Evolutionary conservation across 2,329 filamentous ascomycete species (phyloP).

Genomic region (Trematosphaeria pertusa): DNA sequence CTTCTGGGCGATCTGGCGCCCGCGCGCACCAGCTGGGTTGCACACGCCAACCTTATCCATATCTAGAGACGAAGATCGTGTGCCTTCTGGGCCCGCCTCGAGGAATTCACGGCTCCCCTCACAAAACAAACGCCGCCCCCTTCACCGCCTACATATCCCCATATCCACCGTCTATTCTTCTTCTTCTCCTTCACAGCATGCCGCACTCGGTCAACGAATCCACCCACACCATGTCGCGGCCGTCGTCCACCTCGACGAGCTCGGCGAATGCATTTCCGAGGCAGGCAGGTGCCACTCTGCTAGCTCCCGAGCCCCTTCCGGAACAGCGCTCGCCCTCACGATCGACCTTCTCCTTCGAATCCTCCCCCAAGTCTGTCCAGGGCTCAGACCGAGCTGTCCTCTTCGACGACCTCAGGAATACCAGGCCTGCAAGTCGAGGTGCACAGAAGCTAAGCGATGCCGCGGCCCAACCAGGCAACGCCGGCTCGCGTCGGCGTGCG

Average conservation of each 20-base stretch:
- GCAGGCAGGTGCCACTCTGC: conserved; percentile 40
- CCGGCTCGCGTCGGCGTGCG: conserved; percentile 41
- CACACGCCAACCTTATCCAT: conserved; percentile 31
- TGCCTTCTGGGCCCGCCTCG: conserved; percentile 22
- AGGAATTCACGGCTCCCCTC: conserved; percentile 34
- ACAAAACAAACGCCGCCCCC: conserved; percentile 7
- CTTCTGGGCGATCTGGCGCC: conserved; percentile 1
- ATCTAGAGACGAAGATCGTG: conserved; percentile 30
- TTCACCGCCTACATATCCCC: background rate
- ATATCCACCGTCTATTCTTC: conserved; percentile 1
- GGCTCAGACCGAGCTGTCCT: conserved; percentile 22
- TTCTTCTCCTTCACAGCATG: conserved; percentile 27
- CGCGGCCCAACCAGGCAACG: conserved; percentile 1
- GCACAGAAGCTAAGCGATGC: conserved; percentile 2
- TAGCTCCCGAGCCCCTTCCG: conserved; percentile 33
- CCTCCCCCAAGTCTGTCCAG: conserved; percentile 39
- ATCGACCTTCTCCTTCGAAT: conserved; percentile 48
- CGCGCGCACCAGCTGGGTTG: conserved; percentile 14
- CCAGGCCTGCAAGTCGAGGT: conserved; percentile 18
- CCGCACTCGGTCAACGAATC: conserved; percentile 45
- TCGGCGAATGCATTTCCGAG: conserved; percentile 44
- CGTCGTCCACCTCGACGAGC: conserved; percentile 43
- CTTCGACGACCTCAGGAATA: conserved; percentile 18
- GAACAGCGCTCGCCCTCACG: conserved; percentile 44
- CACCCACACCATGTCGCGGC: conserved; percentile 45